Evolutionary conservation across 192 early-diverging fungal genomes (phyloP).

Genomic region (Coemansia sp.): DNA sequence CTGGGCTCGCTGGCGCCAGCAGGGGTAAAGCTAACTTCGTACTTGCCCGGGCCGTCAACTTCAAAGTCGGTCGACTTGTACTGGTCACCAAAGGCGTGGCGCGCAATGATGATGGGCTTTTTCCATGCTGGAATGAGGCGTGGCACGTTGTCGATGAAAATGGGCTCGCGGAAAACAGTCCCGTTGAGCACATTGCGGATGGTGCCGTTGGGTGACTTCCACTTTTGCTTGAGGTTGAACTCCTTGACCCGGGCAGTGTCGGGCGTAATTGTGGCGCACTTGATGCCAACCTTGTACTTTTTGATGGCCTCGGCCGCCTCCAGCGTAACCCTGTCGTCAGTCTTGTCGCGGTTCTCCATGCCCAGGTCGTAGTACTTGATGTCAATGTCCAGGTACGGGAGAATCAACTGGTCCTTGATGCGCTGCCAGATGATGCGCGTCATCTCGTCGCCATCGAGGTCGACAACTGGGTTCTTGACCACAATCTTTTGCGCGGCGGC

Average conservation of each 20-base stretch:
- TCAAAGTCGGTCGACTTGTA: constrained; percentile 97
- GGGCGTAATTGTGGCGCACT: constrained; percentile 98
- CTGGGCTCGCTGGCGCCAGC: constrained; percentile 62
- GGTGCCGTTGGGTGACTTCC: constrained; percentile 96
- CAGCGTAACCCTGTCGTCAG: constrained; percentile 89
- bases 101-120: constrained; percentile 90
- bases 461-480: constrained; percentile 80
- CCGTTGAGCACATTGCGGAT: constrained; percentile 95
- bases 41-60: constrained; percentile 81
- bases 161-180: constrained; percentile 98
- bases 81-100: constrained; percentile 98
- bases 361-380: constrained; percentile 97
- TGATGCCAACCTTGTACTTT: constrained; percentile 97
- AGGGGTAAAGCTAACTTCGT: constrained; percentile 88
- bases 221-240: constrained; percentile 96
- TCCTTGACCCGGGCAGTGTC: constrained; percentile 92
- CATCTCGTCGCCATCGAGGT: constrained; percentile 97
- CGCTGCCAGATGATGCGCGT: constrained; percentile 94
- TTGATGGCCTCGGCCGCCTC: constrained; percentile 95
- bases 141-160: constrained; percentile 87
- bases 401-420: constrained; percentile 87
- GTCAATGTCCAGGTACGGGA: constrained; percentile 82
- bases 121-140: constrained; percentile 91
- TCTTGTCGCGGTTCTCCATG: constrained; percentile 88
- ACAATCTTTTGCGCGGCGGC: constrained; percentile 55